Base-by-base conservation (phyloP, 768 basidiomycete genomes). In the Pisolithus tinctorius region DNA sequence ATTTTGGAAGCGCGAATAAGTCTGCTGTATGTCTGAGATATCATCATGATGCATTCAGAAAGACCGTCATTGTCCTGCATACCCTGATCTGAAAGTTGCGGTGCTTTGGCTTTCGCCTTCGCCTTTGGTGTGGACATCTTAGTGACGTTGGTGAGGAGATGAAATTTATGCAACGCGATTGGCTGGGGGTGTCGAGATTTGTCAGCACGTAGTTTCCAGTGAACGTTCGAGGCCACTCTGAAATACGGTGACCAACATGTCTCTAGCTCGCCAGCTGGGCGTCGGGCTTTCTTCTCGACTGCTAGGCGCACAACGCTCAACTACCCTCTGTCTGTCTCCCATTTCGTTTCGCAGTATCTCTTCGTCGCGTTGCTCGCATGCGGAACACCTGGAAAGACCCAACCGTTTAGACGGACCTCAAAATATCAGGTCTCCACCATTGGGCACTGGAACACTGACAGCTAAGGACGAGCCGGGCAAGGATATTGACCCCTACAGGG, bases 1-100 rank as follows among this genome's bases (percentile, higher is more conserved):
- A 69, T 79, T 88, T 68, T 94, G 88, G 61, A 87, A 77, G 52
- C 84, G 82, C 55, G 83, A 76, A 63, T 89, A 95, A 40, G 75
- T 86, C 69, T 84, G 81, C 68, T 92, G 88, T 51, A 93, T 92
- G 74, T 75, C 79, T 80, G 65, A 69, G 70, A 52, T 53, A 62
- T 65, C 65, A 74, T 64, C 70, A 69, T 68, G 67, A 71, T 65
- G 52, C 36, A 55, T 63, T 52, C 59, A 39, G 55, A 40, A 16
- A 45, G 47, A 17, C 37, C 8, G 25, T 37, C 17, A 45, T 6
- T 13, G 25, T 49, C 11, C 31, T 30, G 48, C 76, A 63, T 68
- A 90, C 89, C 90, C 74, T 90, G 87, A 59, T 84, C 80, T 43
- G 84, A 78, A 43, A 86, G 72, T 36, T 72, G 69, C 26, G 77